phyloP scores from a whole-genome alignment of 75 land plant genomes.

The Selaginella moellendorffii region DNA sequence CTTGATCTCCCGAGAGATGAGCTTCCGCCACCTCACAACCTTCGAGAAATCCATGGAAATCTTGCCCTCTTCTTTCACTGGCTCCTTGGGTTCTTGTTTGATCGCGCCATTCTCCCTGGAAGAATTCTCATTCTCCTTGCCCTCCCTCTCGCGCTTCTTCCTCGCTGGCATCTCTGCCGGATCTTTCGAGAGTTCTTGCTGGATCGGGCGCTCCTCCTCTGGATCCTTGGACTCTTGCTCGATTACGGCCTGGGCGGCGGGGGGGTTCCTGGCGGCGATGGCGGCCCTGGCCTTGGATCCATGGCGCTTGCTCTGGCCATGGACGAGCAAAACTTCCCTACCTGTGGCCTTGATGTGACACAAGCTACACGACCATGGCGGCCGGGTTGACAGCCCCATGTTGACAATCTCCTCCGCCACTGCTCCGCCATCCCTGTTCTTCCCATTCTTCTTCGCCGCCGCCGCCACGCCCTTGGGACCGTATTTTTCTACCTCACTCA shows the following conservation, averaged over 20 bases:
- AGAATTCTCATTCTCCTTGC: slow-evolving; percentile 7
- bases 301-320: slow-evolving; percentile 86
- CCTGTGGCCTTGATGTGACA: slow-evolving; percentile 77
- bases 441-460: slow-evolving; percentile 23
- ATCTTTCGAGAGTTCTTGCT: neutral
- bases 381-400: slow-evolving; percentile 59
- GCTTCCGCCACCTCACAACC: slow-evolving; percentile 18
- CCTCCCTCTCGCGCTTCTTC: slow-evolving; percentile 1
- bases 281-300: slow-evolving; percentile 55
- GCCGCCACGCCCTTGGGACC: slow-evolving; percentile 60
- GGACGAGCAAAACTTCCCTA: slow-evolving; percentile 53
- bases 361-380: slow-evolving; percentile 82
- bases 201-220: too few relatives aligned
- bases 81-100: neutral
- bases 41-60: neutral
- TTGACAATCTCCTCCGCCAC: slow-evolving; percentile 31
- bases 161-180: neutral
- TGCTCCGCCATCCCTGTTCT: slow-evolving; percentile 24
- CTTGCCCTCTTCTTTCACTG: neutral
- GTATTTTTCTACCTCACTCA: slow-evolving; percentile 81
- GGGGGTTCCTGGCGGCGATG: slow-evolving; percentile 35
- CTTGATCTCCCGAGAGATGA: slow-evolving; percentile 4
- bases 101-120: neutral
- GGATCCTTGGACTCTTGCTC: neutral
- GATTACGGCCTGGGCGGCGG: slow-evolving; percentile 4